These are phyloP conservation scores for Hirschfeldia incana DNA, from an alignment of 345 rosid genomes.

Conservation along the genomic window DNA sequence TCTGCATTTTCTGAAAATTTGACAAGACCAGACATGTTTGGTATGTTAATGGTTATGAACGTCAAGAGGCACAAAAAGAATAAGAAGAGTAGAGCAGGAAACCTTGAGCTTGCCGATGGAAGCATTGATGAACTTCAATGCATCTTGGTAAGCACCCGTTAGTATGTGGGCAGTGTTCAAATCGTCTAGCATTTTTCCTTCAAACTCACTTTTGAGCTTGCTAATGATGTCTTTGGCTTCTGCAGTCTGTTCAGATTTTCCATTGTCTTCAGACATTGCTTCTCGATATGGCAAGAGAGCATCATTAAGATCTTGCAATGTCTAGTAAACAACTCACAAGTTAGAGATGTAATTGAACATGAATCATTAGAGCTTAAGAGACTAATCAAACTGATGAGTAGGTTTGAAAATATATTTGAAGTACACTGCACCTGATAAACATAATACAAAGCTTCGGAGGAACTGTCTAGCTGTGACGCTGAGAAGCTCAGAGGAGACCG, in stretches of 20 bases:
- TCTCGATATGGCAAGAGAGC: slow-evolving; percentile 54
- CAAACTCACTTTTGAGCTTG: slow-evolving; percentile 59
- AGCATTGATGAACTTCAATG: slow-evolving; percentile 71
- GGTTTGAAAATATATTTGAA: background rate
- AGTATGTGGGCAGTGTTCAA: slow-evolving; percentile 73
- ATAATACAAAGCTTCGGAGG: slow-evolving; percentile 73
- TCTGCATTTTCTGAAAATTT: slow-evolving; percentile 67
- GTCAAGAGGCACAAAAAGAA: background rate
- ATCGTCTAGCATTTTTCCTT: slow-evolving; percentile 76
- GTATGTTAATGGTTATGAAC: background rate
- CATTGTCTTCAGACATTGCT: slow-evolving; percentile 40
- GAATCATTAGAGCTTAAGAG: background rate
- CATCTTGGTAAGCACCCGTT: slow-evolving; percentile 84
- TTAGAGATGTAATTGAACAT: background rate
- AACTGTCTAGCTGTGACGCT: slow-evolving; percentile 61
- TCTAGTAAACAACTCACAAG: slow-evolving; percentile 44
- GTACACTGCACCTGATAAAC: slow-evolving; percentile 67
- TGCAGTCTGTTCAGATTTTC: slow-evolving; percentile 40
- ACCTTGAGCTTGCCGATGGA: slow-evolving; percentile 68
- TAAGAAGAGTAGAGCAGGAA: background rate
- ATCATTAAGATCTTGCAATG: slow-evolving; percentile 73
- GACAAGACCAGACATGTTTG: slow-evolving; percentile 2
- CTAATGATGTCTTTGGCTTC: slow-evolving; percentile 59
- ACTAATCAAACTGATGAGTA: background rate
- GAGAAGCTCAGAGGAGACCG: slow-evolving; percentile 81